A percentile compares a stretch with the other conserved stretches of the same genome.
These are phyloP conservation scores for Malus hybrid DNA, from an alignment of 331 rosid genomes.

Conservation along the genomic window DNA sequence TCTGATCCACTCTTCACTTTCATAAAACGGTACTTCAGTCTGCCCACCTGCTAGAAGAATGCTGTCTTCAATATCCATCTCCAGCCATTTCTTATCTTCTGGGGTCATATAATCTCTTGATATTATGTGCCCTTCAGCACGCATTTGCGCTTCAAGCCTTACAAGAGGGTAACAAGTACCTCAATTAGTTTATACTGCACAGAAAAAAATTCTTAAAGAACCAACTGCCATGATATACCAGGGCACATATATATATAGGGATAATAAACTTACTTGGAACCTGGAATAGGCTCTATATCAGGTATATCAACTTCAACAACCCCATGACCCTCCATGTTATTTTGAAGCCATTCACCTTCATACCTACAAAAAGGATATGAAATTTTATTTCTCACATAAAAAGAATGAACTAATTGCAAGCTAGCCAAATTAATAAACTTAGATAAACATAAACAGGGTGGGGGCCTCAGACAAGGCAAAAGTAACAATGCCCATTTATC, in stretches of 20 bases:
- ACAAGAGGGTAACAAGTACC: slow-evolving; percentile 20
- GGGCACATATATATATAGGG: neutral
- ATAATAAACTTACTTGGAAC: slow-evolving; percentile 62
- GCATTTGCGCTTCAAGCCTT: slow-evolving; percentile 90
- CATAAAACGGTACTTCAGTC: slow-evolving; percentile 66
- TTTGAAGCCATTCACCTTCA: slow-evolving; percentile 98
- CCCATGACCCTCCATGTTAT: slow-evolving; percentile 84
- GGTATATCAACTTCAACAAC: slow-evolving; percentile 94
- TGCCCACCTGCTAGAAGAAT: slow-evolving; percentile 42
- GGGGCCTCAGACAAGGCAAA: neutral
- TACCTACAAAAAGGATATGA: slow-evolving; percentile 43
- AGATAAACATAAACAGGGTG: neutral
- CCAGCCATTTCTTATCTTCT: slow-evolving; percentile 84
- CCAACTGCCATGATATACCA: slow-evolving; percentile 5
- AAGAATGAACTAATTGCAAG: slow-evolving; percentile 3
- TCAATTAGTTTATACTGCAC: slow-evolving; percentile 7
- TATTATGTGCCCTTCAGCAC: slow-evolving; percentile 72
- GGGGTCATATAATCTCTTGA: slow-evolving; percentile 70
- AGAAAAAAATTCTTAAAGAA: slow-evolving; percentile 4
- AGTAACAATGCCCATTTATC: neutral
- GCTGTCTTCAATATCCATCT: slow-evolving; percentile 92
- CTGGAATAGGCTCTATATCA: slow-evolving; percentile 78
- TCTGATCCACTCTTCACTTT: slow-evolving; percentile 64
- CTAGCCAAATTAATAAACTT: neutral
- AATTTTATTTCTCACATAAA: slow-evolving; percentile 3